These are phyloP conservation scores for Herpomyces periplanetae DNA, from an alignment of 2,329 filamentous ascomycete genomes.

Conservation along the genomic window DNA sequence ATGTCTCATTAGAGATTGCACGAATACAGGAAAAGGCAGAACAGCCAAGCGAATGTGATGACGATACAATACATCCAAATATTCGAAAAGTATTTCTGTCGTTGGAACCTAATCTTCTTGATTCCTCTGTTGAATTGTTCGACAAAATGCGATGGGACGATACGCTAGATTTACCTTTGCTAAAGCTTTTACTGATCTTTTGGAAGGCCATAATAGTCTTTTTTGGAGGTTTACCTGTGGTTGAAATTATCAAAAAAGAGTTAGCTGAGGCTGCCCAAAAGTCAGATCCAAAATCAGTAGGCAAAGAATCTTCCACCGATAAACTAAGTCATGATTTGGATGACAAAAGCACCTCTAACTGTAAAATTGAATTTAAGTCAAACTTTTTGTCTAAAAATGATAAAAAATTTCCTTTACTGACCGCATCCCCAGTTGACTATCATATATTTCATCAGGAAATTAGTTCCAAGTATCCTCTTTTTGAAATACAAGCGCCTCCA, in stretches of 20 bases:
- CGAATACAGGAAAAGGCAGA: slow-evolving; percentile 9
- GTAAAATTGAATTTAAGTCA: too few relatives aligned
- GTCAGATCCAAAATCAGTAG: too few relatives aligned
- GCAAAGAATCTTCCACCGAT: too few relatives aligned
- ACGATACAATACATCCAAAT: slow-evolving; percentile 11
- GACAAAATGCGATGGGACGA: slow-evolving; percentile 15
- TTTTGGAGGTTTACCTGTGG: slow-evolving; percentile 37
- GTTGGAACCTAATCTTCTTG: slow-evolving; percentile 24
- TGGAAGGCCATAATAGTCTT: slow-evolving; percentile 69
- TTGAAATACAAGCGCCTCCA: slow-evolving; percentile 45
- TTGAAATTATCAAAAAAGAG: slow-evolving; percentile 29
- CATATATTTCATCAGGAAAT: slow-evolving; percentile 88
- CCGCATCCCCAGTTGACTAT: slow-evolving; percentile 74
- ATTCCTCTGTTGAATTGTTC: slow-evolving; percentile 24
- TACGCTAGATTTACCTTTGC: slow-evolving; percentile 16
- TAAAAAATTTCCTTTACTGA: slow-evolving; percentile 37
- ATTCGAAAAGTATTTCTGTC: neutral
- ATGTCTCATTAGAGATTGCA: slow-evolving; percentile 12
- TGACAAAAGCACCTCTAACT: too few relatives aligned
- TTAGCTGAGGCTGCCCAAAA: slow-evolving; percentile 15
- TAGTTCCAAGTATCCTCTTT: slow-evolving; percentile 84
- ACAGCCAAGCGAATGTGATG: slow-evolving; percentile 20
- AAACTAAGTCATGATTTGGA: too few relatives aligned
- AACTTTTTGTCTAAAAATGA: slow-evolving; percentile 14
- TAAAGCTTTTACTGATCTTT: slow-evolving; percentile 22